Evolutionary conservation across 2,329 filamentous ascomycete species (phyloP), one percentile per base, ranked within the genome.

Genomic region (Talaromyces funiculosus): DNA sequence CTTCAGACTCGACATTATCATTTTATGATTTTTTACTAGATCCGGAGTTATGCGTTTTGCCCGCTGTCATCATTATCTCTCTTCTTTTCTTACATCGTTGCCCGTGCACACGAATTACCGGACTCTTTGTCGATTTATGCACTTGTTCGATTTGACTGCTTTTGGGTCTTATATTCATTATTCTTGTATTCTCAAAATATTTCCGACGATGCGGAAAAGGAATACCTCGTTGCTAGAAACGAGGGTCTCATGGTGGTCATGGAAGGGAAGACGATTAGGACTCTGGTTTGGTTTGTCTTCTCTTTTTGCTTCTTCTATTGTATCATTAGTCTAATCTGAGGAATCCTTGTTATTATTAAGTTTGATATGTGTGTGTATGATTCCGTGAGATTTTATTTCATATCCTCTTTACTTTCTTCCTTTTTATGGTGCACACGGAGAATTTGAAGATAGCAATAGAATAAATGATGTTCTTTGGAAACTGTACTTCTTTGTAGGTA

Each of bases 271-370:
- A 49, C 16, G 20, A 18, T 43, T 43, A 45, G 6, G 29, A 29
- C 8, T 51, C 10, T 51, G 47, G 45, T 26, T 47, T 26, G 45
- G n/a, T 18, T 49, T 45, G n/a, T n/a, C n/a, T n/a, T n/a, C n/a
- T 51, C 0, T 51, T 33, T 33, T 10, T 49, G 5, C 45, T 49
- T 33, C 29, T 51, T 31, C 18, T 33, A 22, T 33, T 51, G 47
- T 51, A 51, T 51, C 26, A 51, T 51, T 51, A 51, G 47, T 51
- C 29, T 51, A 51, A 10, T 51, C n/a, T 35, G 29, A 51, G 29
- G 16, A 12, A 49, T 49, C 3, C 20, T 31, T 49, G 24, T 31
- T 12, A 7, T 10, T 49, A 14, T 33, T 51, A 18, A 31, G 4
- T 49, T 20, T 18, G n/a, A 49, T 22, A 33, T 35, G n/a, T 33